phyloP scores from a whole-genome alignment of 2,329 filamentous ascomycete species.

The Chaetomiaceae sp. region DNA sequence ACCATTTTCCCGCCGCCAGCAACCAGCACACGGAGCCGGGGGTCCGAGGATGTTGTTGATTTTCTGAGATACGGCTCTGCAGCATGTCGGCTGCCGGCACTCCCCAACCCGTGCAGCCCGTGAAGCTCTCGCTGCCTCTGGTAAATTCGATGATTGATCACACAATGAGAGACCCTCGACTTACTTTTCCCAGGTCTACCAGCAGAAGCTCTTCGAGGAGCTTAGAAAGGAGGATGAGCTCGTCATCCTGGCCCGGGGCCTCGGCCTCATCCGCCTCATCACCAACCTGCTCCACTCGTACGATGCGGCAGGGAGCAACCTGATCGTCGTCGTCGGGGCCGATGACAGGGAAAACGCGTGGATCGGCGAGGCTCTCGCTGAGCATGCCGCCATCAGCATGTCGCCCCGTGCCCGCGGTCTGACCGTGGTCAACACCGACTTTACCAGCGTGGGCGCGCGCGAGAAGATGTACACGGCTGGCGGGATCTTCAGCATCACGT shows the following conservation, averaged over 20 bases:
- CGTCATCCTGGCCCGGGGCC: slow-evolving; percentile 82
- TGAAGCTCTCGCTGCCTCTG: slow-evolving; percentile 76
- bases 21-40: not conserved
- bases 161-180: not conserved
- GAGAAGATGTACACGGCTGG: slow-evolving; percentile 90
- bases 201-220: slow-evolving; percentile 91
- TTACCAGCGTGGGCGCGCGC: slow-evolving; percentile 77
- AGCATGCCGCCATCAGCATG: slow-evolving; percentile 88
- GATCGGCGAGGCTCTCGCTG: slow-evolving; percentile 93
- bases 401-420: slow-evolving; percentile 77
- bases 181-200: slow-evolving; percentile 61
- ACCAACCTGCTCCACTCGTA: slow-evolving; percentile 97
- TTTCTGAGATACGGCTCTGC: not conserved
- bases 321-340: slow-evolving; percentile 83
- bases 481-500: slow-evolving; percentile 93
- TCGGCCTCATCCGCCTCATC: slow-evolving; percentile 85
- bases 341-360: slow-evolving; percentile 92
- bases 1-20: too few species aligned
- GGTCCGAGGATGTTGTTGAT: not conserved
- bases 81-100: slow-evolving; percentile 51
- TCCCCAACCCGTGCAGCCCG: slow-evolving; percentile 50
- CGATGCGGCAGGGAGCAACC: slow-evolving; percentile 90
- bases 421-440: slow-evolving; percentile 90
- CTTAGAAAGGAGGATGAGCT: slow-evolving; percentile 89
- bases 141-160: slow-evolving; percentile 37